phyloP scores from a whole-genome alignment of 2,329 filamentous ascomycete species.

The Trichoderma guizhouense region DNA sequence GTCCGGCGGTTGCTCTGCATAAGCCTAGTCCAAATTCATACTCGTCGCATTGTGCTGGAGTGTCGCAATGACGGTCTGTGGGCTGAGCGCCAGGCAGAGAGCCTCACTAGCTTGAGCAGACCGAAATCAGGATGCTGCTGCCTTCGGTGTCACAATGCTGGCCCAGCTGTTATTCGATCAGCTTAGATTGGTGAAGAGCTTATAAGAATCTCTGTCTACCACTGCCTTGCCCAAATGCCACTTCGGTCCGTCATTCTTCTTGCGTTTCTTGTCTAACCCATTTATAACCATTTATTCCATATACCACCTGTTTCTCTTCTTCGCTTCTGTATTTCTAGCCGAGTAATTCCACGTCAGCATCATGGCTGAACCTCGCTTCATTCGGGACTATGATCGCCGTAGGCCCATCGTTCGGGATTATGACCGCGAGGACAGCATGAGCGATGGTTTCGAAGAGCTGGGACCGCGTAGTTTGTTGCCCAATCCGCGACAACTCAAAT shows the following conservation, averaged over 20 bases:
- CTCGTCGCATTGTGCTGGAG: neutral
- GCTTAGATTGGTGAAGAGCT: neutral
- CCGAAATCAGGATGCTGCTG: slow-evolving; percentile 12
- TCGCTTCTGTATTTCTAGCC: neutral
- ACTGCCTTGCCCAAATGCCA: neutral
- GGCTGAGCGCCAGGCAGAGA: slow-evolving; percentile 17
- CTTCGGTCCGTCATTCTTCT: neutral
- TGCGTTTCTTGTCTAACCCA: neutral
- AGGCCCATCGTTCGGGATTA: neutral
- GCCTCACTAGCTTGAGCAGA: slow-evolving; percentile 3
- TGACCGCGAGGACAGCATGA: neutral
- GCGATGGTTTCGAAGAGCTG: slow-evolving; percentile 13
- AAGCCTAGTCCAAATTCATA: neutral
- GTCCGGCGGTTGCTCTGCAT: slow-evolving; percentile 6
- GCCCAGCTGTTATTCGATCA: neutral
- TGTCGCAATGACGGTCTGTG: neutral
- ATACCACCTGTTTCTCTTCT: neutral
- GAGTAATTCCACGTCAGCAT: neutral
- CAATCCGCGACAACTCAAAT: neutral
- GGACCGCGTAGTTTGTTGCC: slow-evolving; percentile 14
- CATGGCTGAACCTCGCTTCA: neutral
- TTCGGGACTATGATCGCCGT: neutral
- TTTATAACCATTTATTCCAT: neutral
- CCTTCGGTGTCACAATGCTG: neutral
- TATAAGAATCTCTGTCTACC: neutral